These are phyloP conservation scores for Trichoderma asperelloides DNA, from an alignment of 495 filamentous ascomycete species.

Conservation along the genomic window DNA sequence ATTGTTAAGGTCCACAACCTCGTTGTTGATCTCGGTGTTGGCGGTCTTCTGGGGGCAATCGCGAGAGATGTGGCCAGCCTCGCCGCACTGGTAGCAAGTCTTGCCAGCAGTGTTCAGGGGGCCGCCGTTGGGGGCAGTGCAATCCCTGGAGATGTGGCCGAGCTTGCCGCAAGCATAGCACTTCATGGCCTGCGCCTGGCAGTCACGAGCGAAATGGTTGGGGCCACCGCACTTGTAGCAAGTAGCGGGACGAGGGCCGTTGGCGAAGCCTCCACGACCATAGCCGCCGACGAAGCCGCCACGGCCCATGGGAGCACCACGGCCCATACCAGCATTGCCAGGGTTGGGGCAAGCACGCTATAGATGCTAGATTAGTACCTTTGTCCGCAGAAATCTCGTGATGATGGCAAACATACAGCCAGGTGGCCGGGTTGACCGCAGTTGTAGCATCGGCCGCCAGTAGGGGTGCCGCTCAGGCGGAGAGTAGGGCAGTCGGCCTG, in stretches of 20 bases:
- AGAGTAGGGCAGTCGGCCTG: constrained; percentile 98
- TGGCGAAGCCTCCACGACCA: constrained; percentile 58
- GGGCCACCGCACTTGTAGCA: constrained; percentile 99
- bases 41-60: constrained; percentile 67
- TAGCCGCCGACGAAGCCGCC: constrained; percentile 62
- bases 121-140: constrained; percentile 93
- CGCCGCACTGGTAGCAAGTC: constrained; percentile 96
- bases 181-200: constrained; percentile 99
- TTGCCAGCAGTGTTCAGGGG: constrained; percentile 92
- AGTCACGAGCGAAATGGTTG: constrained; percentile 97
- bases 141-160: constrained; percentile 95
- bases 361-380: neutral
- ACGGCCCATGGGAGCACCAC: constrained; percentile 54
- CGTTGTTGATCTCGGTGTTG: constrained; percentile 35
- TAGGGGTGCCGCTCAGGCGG: constrained; percentile 70
- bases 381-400: neutral
- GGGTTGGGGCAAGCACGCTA: constrained; percentile 81
- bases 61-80: constrained; percentile 91
- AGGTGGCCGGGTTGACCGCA: constrained; percentile 90
- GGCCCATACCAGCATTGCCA: constrained; percentile 47
- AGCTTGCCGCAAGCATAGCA: constrained; percentile 99
- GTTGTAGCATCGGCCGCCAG: constrained; percentile 87
- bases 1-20: constrained; percentile 21
- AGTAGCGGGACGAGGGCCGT: constrained; percentile 70
- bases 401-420: constrained; percentile 32